These are phyloP conservation scores for Suhomyces sp. DNA, from an alignment of 805 yeast species.

Conservation along the genomic window DNA sequence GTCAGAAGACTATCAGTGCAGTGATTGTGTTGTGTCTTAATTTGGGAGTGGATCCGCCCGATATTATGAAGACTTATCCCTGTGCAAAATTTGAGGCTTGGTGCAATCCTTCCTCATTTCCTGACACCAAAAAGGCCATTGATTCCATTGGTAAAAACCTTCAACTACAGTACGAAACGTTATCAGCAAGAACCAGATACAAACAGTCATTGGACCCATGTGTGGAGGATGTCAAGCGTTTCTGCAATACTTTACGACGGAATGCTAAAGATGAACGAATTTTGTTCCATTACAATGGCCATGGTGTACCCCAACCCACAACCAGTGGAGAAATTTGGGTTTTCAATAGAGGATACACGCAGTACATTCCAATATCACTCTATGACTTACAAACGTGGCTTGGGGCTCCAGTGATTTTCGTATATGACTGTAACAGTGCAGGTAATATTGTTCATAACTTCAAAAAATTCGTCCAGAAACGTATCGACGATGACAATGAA, in stretches of 20 bases:
- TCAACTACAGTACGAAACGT: conserved; percentile 85
- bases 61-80: conserved; percentile 87
- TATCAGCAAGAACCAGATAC: conserved; percentile 82
- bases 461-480: conserved; percentile 83
- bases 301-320: conserved; percentile 97
- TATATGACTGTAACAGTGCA: conserved; percentile 91
- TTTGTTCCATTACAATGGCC: conserved; percentile 94
- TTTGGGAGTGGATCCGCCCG: conserved; percentile 97
- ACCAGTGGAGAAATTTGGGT: conserved; percentile 98
- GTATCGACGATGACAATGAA: conserved; percentile 82
- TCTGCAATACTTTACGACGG: conserved; percentile 83
- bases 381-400: conserved; percentile 95
- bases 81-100: conserved; percentile 91
- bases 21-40: conserved; percentile 89
- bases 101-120: conserved; percentile 80
- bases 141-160: conserved; percentile 87
- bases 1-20: conserved; percentile 91
- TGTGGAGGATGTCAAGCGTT: conserved; percentile 90
- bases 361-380: conserved; percentile 93
- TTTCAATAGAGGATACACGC: conserved; percentile 94
- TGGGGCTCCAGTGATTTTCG: conserved; percentile 96
- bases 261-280: conserved; percentile 93
- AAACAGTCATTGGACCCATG: conserved; percentile 92
- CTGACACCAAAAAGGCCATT: conserved; percentile 86
- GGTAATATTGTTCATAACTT: conserved; percentile 90